Evolutionary conservation across 129 eudicot genomes (phyloP), one percentile per base, ranked within the genome.

Genomic region (Escallonia herrerae): DNA sequence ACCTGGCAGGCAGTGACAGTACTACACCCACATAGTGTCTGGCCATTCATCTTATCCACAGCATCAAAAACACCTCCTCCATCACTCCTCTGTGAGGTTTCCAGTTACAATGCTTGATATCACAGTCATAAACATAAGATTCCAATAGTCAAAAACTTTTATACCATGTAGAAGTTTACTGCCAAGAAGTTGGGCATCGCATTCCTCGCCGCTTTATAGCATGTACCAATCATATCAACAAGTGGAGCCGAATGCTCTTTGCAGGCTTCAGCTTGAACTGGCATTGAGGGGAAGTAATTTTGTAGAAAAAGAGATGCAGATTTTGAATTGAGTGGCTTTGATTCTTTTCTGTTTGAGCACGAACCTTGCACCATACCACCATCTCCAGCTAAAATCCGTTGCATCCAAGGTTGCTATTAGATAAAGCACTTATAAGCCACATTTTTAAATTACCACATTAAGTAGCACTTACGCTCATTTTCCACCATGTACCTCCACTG

Each of bases 401-500:
- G 67, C 42, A 40, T 51, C 10, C 40, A 62, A 45, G 15, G 41
- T 77, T 70, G 70, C n/a, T 46, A 13, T 8, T 56, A 14, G 67
- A 43, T 4, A n/a, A 64, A 62, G 40, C 42, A 62, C 47, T 8
- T 12, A 46, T 2, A 60, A 7, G 49, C 14, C n/a, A 54, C 40
- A 49, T 13, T 62, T 49, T 42, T 47, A 12, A 9, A 15, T 44
- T 61, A 43, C 3, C n/a, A 60, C 39, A 39, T 13, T 47, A 40
- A 48, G 5, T 43, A 15, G 44, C 52, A 73, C 96, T 85, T 84
- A 89, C 97, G 66, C 38, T 84, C 99, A 64, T 94, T 94, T 79
- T 94, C 99, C 68, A 86, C 93, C 86, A 94, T 83, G 84, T 94
- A 86, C 76, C 82, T 94, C 99, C 99, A 94, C 57, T 94, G 95